Conservation (phyloP, 1,284 basidiomycete species). For the Ganoderma sp. region DNA sequence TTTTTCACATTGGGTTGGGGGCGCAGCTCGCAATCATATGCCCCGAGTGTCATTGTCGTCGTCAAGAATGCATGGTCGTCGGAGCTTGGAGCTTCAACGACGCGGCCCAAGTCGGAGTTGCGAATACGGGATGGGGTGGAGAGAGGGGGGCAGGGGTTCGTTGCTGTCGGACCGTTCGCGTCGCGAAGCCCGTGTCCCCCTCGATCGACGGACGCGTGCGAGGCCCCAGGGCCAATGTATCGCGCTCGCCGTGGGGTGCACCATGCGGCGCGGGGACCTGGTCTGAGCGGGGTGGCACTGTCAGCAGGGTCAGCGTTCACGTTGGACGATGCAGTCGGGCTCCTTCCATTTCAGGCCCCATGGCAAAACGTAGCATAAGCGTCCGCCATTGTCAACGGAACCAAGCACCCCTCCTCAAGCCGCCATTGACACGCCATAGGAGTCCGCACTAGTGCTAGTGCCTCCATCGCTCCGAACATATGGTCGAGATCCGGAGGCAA, state of each 20-base stretch:
- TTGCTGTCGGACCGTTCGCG: neutral
- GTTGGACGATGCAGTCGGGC: neutral
- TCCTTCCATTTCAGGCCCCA: constrained; percentile 1
- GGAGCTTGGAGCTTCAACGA: neutral
- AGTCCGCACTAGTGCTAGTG: neutral
- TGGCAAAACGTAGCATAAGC: neutral
- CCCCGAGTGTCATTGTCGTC: neutral
- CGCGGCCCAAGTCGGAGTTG: neutral
- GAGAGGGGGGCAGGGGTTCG: too few relatives aligned
- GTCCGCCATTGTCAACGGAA: neutral
- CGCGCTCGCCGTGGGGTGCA: neutral
- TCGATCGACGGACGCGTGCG: neutral
- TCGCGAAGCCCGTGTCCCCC: neutral
- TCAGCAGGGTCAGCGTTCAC: neutral
- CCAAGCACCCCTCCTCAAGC: neutral
- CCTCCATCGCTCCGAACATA: neutral
- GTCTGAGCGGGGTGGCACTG: neutral
- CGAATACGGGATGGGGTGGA: too few relatives aligned
- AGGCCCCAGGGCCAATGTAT: neutral
- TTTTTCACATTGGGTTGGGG: constrained; percentile 1
- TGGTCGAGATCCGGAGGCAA: neutral
- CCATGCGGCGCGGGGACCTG: neutral
- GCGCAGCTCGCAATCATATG: neutral
- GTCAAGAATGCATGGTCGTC: neutral
- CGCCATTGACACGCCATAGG: neutral